Evolutionary conservation across 176 grass and related monocot species (phyloP).

Genomic region (Typha latifolia): DNA sequence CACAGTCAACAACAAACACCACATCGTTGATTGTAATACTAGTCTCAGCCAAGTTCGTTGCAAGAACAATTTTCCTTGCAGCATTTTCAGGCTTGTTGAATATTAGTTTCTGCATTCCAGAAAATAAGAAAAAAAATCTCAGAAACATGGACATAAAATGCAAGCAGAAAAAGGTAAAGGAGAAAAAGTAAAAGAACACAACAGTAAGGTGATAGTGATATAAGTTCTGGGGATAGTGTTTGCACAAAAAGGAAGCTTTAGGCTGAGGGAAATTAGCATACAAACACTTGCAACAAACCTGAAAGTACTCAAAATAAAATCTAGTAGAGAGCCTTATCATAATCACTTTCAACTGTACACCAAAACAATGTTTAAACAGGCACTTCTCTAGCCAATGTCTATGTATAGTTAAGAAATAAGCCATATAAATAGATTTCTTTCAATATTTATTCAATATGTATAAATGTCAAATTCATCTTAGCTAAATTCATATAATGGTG

Average conservation of each 20-base stretch:
- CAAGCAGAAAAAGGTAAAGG: background rate
- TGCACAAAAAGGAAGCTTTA: background rate
- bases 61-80: conserved; percentile 95
- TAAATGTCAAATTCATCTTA: too few species aligned
- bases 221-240: background rate
- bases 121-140: background rate
- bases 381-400: too few species aligned
- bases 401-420: too few species aligned
- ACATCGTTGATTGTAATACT: conserved; percentile 99
- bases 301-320: too few species aligned
- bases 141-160: conserved; percentile 4
- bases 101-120: conserved; percentile 69
- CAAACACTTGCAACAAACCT: too few species aligned
- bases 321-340: too few species aligned
- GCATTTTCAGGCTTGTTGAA: conserved; percentile 77
- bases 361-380: too few species aligned
- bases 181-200: background rate
- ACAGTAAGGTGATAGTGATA: background rate
- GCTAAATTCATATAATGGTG: too few species aligned
- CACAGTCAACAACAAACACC: conserved; percentile 94
- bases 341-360: too few species aligned
- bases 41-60: conserved; percentile 98
- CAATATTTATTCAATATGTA: too few species aligned
- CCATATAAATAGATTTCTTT: too few species aligned
- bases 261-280: too few species aligned